Percentiles rank a stretch among this genome's conserved stretches.
These are phyloP conservation scores for Xylaria flabelliformis DNA, from an alignment of 495 filamentous ascomycete species.

Conservation along the genomic window DNA sequence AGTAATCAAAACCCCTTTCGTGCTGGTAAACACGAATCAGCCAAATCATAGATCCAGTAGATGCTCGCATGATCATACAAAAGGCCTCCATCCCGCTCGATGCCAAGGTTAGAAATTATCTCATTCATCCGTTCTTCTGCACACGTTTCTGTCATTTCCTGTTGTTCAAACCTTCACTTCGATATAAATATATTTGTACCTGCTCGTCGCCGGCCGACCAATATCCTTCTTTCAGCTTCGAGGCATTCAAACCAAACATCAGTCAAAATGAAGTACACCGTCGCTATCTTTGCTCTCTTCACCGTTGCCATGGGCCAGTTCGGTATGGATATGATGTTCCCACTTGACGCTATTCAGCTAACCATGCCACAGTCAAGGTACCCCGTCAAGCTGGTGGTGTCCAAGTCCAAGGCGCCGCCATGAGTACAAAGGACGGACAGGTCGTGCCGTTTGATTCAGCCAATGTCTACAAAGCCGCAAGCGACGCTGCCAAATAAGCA, in stretches of 20 bases:
- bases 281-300: constrained; percentile 54
- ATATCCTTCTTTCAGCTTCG: constrained; percentile 34
- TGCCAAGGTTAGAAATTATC: constrained; percentile 11
- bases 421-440: constrained; percentile 48
- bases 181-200: constrained; percentile 35
- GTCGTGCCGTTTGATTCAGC: constrained; percentile 48
- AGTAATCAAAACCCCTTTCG: not conserved
- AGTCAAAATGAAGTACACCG: constrained; percentile 60
- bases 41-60: constrained; percentile 3
- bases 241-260: constrained; percentile 30
- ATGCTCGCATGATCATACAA: constrained; percentile 23
- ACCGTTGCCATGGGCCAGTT: constrained; percentile 52
- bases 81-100: constrained; percentile 13
- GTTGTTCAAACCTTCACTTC: constrained; percentile 39
- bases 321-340: constrained; percentile 25
- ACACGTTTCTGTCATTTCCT: constrained; percentile 22
- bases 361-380: constrained; percentile 33
- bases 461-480: constrained; percentile 43
- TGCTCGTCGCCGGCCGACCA: constrained; percentile 58
- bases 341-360: not conserved
- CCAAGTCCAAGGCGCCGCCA: constrained; percentile 45
- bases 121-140: constrained; percentile 35
- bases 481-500: constrained; percentile 37
- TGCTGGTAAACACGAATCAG: constrained; percentile 5
- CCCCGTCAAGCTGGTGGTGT: constrained; percentile 39